Evolutionary conservation across 768 basidiomycete species (phyloP).

Genomic region (Termitomyces sp.): DNA sequence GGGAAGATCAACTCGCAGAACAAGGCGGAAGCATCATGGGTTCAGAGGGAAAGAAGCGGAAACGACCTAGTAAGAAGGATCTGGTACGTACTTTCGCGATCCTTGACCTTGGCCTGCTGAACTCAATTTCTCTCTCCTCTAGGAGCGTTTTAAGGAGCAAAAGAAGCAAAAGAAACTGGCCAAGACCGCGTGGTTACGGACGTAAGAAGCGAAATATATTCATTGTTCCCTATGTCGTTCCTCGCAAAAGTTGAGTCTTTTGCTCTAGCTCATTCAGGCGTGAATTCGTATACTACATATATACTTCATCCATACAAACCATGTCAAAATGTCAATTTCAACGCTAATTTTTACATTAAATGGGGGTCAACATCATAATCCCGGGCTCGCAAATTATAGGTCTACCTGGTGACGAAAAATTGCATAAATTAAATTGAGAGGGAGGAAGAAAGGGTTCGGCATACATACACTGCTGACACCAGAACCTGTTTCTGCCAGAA

Average conservation of each 20-base stretch:
- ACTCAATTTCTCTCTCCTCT: conserved; percentile 12
- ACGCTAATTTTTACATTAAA: too few species aligned
- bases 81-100: conserved; percentile 43
- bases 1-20: conserved; percentile 66
- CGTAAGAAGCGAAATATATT: conserved; percentile 24
- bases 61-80: conserved; percentile 77
- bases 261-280: background rate
- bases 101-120: background rate
- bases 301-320: background rate
- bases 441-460: background rate
- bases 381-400: background rate
- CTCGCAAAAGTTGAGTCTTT: background rate
- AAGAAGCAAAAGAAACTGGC: conserved; percentile 79
- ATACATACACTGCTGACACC: too few species aligned
- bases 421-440: background rate
- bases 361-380: too few species aligned
- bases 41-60: conserved; percentile 63
- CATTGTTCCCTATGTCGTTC: background rate
- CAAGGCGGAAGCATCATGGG: conserved; percentile 30
- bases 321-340: background rate
- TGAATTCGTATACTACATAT: background rate
- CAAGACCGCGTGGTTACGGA: conserved; percentile 84
- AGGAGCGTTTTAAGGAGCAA: conserved; percentile 84
- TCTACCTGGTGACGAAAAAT: background rate
- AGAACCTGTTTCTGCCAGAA: too few species aligned